Base-by-base conservation (phyloP, 208 protist species). In the Naegleria fowleri region DNA sequence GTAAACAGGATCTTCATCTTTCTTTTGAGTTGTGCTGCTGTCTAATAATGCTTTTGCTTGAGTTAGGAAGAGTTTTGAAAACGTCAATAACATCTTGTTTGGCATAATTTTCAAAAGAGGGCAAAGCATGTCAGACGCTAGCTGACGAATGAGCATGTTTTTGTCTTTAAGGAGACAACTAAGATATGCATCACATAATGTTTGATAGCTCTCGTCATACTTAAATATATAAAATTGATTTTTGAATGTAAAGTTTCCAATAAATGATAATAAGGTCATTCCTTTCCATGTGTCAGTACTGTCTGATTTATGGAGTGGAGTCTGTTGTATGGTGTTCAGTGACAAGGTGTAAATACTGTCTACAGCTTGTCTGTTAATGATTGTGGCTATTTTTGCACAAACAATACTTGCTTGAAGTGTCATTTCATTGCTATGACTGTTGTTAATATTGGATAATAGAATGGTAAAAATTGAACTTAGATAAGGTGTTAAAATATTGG, bases 151-250 rank as follows among this genome's bases (percentile, higher is more conserved):
- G 4, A 58, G 41, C 22, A 88, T 38, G 4, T 0, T 3, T 39
- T 88, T 88, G n/a, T 88, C 85, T 33, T 59, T 58, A 13, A 88
- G 36, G 3, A 58, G n/a, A n/a, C n/a, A 13, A 13, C 1, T 59
- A 33, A 59, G 22, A 1, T 58, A 58, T 19, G 19, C 29, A 2
- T 41, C 76, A 84, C 36, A 84, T 40, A 84, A 40, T 15, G 29
- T 58, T 16, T 59, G 7, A 19, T 36, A 19, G 19, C 39, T 6
- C 15, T n/a, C 13, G 38, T 55, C 6, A 48, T 48, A 7, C 43
- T 48, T 48, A 7, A 59, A 38, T 38, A 88, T 19, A 16, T 88
- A 88, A 38, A 88, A 88, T 88, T 88, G 41, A 88, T 88, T 40
- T 59, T 29, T 55, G 22, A 39, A 88, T 38, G 15, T 29, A 58